A percentile compares a stretch with the other conserved stretches of the same genome.
These are phyloP conservation scores for Populus ilicifolia DNA, from an alignment of 345 rosid genomes.

Conservation along the genomic window DNA sequence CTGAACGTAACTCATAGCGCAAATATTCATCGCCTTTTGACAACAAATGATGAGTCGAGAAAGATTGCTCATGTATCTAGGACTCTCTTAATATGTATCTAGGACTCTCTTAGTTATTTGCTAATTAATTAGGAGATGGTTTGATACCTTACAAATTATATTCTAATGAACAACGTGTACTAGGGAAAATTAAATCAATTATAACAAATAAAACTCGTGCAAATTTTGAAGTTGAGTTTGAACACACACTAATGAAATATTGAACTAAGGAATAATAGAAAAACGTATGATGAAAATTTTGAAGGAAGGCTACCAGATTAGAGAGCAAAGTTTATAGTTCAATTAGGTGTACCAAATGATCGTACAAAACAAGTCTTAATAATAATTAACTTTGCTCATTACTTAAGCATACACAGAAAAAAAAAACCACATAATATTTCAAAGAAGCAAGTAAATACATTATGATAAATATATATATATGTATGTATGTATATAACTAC, in stretches of 20 bases:
- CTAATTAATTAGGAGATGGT: too few relatives aligned
- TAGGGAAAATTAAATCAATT: too few relatives aligned
- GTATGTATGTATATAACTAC: too few relatives aligned
- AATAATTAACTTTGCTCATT: background rate
- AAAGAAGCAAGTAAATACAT: background rate
- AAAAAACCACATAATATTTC: background rate
- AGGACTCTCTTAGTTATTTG: too few relatives aligned
- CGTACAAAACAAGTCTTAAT: background rate
- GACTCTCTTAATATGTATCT: too few relatives aligned
- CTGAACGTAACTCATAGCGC: background rate
- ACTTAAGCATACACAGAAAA: slow-evolving; percentile 1
- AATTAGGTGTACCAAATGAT: background rate
- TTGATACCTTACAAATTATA: too few relatives aligned
- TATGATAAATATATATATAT: background rate
- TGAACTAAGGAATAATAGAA: background rate
- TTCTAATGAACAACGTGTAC: too few relatives aligned
- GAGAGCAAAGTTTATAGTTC: background rate
- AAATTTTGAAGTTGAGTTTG: too few relatives aligned
- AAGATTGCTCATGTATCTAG: too few relatives aligned
- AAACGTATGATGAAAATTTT: background rate
- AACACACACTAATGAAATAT: background rate
- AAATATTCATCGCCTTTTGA: too few relatives aligned
- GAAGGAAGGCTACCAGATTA: background rate
- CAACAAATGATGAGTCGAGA: too few relatives aligned
- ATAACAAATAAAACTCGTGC: too few relatives aligned